Evolutionary conservation across 2,329 filamentous ascomycete genomes (phyloP).

Genomic region (Cladorrhinum sp.): DNA sequence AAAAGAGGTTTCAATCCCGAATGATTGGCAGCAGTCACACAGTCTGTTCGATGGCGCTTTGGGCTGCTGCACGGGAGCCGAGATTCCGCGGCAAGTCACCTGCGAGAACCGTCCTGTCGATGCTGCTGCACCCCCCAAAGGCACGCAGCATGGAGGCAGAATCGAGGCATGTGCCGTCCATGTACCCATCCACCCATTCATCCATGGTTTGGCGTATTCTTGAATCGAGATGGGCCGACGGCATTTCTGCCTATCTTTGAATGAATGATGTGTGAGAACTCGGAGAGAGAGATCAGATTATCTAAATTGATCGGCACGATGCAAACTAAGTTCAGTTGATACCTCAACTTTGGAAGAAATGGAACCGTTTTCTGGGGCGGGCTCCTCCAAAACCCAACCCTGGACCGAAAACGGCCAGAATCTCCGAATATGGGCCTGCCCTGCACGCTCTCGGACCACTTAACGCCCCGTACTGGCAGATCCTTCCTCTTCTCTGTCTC

Average conservation of each 20-base stretch:
- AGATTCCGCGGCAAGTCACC: slow-evolving; percentile 8
- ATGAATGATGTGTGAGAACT: too few species aligned
- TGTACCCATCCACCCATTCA: too few species aligned
- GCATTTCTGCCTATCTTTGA: too few species aligned
- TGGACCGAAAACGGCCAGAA: slow-evolving; percentile 9
- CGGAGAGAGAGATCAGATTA: not conserved
- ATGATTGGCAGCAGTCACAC: not conserved
- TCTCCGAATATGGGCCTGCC: slow-evolving; percentile 4
- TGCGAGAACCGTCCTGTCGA: slow-evolving; percentile 9
- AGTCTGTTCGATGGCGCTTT: not conserved
- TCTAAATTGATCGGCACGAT: too few species aligned
- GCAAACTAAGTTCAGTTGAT: too few species aligned
- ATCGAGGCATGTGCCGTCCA: too few species aligned
- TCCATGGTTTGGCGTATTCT: too few species aligned
- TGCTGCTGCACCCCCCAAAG: not conserved
- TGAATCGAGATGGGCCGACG: too few species aligned
- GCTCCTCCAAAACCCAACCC: not conserved
- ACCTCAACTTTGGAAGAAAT: too few species aligned
- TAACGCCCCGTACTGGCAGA: not conserved
- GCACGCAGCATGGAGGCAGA: not conserved
- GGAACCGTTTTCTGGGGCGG: too few species aligned
- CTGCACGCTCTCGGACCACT: not conserved
- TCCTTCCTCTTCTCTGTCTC: not conserved
- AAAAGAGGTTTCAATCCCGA: not conserved
- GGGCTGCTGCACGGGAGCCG: not conserved